These are phyloP conservation scores for Geopyxis carbonaria DNA, from an alignment of 495 filamentous ascomycete species.

Conservation along the genomic window DNA sequence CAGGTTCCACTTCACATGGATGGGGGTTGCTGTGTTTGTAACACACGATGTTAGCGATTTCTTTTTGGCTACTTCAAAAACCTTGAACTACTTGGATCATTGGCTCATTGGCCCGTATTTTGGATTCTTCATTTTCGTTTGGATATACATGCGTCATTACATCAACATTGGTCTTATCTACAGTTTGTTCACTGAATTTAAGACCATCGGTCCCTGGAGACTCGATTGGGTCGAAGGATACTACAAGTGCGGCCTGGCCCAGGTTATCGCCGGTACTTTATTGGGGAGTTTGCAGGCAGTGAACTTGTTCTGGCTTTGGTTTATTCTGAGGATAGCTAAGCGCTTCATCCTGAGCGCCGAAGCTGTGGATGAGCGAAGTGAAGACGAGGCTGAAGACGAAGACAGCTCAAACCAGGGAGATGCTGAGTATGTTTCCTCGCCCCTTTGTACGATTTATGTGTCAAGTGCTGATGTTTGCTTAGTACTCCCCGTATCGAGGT, in stretches of 20 bases:
- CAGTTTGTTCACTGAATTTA: conserved; percentile 73
- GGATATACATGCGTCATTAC: conserved; percentile 86
- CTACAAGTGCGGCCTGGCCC: conserved; percentile 66
- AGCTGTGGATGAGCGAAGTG: conserved; percentile 39
- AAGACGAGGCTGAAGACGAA: conserved; percentile 41
- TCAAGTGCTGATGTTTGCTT: no score
- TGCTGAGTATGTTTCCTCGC: conserved; percentile 27
- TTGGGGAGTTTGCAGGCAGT: conserved; percentile 60
- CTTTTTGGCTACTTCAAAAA: conserved; percentile 94
- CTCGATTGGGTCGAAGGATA: conserved; percentile 70
- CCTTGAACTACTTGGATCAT: conserved; percentile 79
- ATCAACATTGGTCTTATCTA: conserved; percentile 78
- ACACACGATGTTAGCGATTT: conserved; percentile 94
- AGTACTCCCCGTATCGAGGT: no score
- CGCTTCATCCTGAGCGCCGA: conserved; percentile 36
- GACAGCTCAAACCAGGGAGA: conserved; percentile 14
- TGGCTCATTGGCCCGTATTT: conserved; percentile 67
- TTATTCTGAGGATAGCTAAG: conserved; percentile 56
- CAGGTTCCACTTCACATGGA: conserved; percentile 94
- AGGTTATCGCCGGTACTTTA: conserved; percentile 52
- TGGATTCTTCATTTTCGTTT: conserved; percentile 60
- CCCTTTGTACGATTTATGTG: no score
- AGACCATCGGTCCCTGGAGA: conserved; percentile 72
- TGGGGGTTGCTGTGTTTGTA: conserved; percentile 92
- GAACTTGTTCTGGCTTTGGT: conserved; percentile 76